Percentiles rank a stretch among this genome's conserved stretches.
These are phyloP conservation scores for Pholiota molesta DNA, from an alignment of 768 basidiomycete species.

Conservation along the genomic window DNA sequence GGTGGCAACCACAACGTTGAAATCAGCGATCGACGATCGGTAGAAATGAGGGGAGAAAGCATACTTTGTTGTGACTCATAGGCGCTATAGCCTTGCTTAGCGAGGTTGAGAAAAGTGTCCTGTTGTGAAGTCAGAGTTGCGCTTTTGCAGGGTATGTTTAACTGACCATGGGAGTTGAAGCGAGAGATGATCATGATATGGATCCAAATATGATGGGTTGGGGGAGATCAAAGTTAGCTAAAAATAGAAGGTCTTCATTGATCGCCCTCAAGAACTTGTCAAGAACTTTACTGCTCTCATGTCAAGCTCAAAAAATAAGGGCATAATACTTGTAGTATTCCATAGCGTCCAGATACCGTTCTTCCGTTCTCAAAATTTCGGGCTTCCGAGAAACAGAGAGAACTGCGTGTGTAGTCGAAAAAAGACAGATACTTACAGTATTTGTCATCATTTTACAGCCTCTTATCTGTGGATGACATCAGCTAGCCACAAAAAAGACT, in stretches of 20 bases:
- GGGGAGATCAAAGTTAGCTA: background rate
- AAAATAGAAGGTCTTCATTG: background rate
- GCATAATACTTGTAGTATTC: background rate
- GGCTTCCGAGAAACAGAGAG: too few species aligned
- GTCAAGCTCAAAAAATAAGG: background rate
- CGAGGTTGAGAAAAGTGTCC: slow-evolving; percentile 73
- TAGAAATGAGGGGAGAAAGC: slow-evolving; percentile 9
- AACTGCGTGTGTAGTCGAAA: background rate
- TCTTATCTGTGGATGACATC: slow-evolving; percentile 2
- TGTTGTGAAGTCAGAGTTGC: slow-evolving; percentile 24
- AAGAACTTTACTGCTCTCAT: too few species aligned
- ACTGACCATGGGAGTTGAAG: slow-evolving; percentile 10
- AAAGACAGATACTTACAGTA: background rate
- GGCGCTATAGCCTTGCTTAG: slow-evolving; percentile 64
- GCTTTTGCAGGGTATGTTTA: background rate
- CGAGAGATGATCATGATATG: background rate
- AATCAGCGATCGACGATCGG: slow-evolving; percentile 21
- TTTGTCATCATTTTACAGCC: slow-evolving; percentile 2
- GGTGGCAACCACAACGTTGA: slow-evolving; percentile 21
- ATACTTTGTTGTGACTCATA: slow-evolving; percentile 53
- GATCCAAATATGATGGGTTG: background rate
- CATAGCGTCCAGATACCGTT: too few species aligned
- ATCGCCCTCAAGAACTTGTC: background rate
- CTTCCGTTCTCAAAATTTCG: background rate
- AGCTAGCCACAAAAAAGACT: background rate